Evolutionary conservation across 2,329 filamentous ascomycete species (phyloP), one percentile per base, ranked within the genome.

Genomic region (Penicillium sp.): DNA sequence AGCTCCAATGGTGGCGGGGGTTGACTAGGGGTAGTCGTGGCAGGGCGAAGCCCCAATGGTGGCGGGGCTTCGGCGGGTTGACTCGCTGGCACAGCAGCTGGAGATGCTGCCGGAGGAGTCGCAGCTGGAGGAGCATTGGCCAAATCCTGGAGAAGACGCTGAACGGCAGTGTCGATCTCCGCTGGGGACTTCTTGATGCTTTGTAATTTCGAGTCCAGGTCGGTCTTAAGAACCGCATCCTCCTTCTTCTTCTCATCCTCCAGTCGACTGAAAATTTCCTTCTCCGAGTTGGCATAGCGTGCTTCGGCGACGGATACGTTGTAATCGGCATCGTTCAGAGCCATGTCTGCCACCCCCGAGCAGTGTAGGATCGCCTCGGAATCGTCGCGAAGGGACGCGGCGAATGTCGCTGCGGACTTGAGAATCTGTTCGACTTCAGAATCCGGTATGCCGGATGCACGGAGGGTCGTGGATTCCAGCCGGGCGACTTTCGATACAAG

Each of bases 241-340:
- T 81, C 79, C 58, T 78, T 79, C 56, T 71, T 70, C 65, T 80
- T 80, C 60, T 81, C 78, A 34, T 68, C 69, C 23, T 75, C 71
- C 3, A 81, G 70, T 21, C 70, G 75, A 24, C 66, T 63, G 58
- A 80, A 77, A 10, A 76, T 71, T 3, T 74, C 71, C 3, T 70
- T 53, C 18, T 77, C 73, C 0, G 76, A 73, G 44, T 76, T 74
- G 16, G 79, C 72, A 31, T 77, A 75, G 48, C 71, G 75, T 2
- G 80, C 82, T 61, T 81, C 77, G 31, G 80, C 79, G 46, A 83
- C 78, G n/a, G 80, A 79, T 18, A 83, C 76, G 42, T 78, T 77
- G 48, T 82, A 79, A 53, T 82, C 80, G 1, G 79, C 77, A 21
- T 79, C 73, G 54, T 83, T 83, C 52, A 83, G 73, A 5, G 73